A percentile compares a stretch with the other conserved stretches of the same genome.
These are phyloP conservation scores for Cladosporium velox DNA, from an alignment of 2,329 filamentous ascomycete genomes.

Conservation along the genomic window DNA sequence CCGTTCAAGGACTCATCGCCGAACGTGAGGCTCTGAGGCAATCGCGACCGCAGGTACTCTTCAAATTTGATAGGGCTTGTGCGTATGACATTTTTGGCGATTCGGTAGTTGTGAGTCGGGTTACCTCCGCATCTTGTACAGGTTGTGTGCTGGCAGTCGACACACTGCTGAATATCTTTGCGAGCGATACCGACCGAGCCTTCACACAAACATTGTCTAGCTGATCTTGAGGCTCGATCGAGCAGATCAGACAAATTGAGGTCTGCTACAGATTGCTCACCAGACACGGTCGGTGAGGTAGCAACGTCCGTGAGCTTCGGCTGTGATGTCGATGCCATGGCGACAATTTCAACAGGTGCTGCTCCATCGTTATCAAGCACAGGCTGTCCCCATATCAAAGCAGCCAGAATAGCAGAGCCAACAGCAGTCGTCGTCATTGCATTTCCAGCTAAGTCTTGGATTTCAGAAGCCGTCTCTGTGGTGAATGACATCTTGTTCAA, in stretches of 20 bases:
- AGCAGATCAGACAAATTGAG: neutral
- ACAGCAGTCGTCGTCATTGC: slow-evolving; percentile 77
- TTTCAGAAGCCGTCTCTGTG: slow-evolving; percentile 57
- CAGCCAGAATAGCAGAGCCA: slow-evolving; percentile 61
- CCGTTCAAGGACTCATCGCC: neutral
- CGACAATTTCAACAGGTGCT: neutral
- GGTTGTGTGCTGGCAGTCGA: slow-evolving; percentile 56
- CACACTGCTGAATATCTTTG: slow-evolving; percentile 50
- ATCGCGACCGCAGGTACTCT: slow-evolving; percentile 21
- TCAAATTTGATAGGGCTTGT: slow-evolving; percentile 26
- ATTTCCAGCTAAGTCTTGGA: slow-evolving; percentile 74
- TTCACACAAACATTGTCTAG: slow-evolving; percentile 59
- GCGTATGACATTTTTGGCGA: neutral
- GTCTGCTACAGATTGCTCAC: slow-evolving; percentile 24
- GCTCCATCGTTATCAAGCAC: neutral
- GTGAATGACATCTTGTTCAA: slow-evolving; percentile 64
- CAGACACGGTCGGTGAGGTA: neutral
- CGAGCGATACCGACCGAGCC: slow-evolving; percentile 44
- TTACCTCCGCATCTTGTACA: slow-evolving; percentile 58
- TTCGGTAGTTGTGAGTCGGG: slow-evolving; percentile 52
- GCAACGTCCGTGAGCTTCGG: neutral
- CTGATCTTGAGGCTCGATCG: neutral
- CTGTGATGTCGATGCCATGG: neutral
- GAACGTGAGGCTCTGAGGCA: slow-evolving; percentile 30
- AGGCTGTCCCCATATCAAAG: slow-evolving; percentile 51